Base-by-base conservation (phyloP, 805 yeast species). In the Schizosaccharomyces cryophilus region DNA sequence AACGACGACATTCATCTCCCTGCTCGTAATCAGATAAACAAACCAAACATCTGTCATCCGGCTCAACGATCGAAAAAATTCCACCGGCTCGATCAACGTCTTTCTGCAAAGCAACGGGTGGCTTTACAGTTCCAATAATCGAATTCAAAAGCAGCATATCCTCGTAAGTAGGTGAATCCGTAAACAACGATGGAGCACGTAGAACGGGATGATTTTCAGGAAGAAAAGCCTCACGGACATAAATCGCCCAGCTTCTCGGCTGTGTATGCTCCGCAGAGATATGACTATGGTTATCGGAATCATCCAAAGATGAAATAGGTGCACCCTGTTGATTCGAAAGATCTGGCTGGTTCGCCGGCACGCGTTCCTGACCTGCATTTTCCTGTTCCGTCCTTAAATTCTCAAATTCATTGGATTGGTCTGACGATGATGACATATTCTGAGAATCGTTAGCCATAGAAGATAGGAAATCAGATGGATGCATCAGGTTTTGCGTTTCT, bases 141-240 rank as follows among this genome's bases (percentile, higher is more conserved):
- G 71, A 73, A 62, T 80, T 77, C 13, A 80, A 70, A 1, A 75
- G 71, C 51, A 76, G 64, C 66, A 77, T 64, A 63, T 79, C 81
- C 61, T 78, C 80, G 65, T 75, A 75, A 0, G 78, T 72, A n/a
- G 80, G 81, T 59, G 73, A 71, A 59, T 77, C 79, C 2, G 77
- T 72, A 66, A 76, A 69, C 56, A 78, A 64, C 2, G 78, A 70
- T 4, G 79, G 78, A 1, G 80, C 78, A 1, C 73, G 67, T 42
- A 78, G 69, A 7, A 78, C 66, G 4, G 81, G 81, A 65, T 78
- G 81, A 61, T 74, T 69, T 54, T 69, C 69, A 2, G 78, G 74
- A 64, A 78, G 80, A 15, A 76, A 69, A 51, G 81, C 82, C 0
- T 84, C 84, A 71, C 80, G 74, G 6, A 80, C 82, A 60, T 79